These are phyloP conservation scores for Dichotomocladium elegans DNA, from an alignment of 371 early-diverging fungal genomes.

Conservation along the genomic window DNA sequence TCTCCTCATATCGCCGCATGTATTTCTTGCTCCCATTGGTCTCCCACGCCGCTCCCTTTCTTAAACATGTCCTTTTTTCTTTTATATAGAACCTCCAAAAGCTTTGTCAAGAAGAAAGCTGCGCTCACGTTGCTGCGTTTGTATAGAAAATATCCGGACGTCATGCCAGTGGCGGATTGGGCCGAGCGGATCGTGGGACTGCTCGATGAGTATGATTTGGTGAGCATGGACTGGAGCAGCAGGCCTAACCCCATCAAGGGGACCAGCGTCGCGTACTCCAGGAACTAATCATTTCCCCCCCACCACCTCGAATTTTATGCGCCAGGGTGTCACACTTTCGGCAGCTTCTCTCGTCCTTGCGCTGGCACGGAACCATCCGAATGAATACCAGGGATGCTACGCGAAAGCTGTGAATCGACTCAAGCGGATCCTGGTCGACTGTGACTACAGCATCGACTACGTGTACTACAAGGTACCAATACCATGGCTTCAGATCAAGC, in stretches of 20 bases:
- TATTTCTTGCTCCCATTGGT: too few relatives aligned
- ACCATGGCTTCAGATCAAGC: slow-evolving; percentile 97
- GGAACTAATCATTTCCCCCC: too few relatives aligned
- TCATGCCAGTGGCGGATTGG: slow-evolving; percentile 90
- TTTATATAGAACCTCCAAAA: slow-evolving; percentile 69
- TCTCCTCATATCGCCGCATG: slow-evolving; percentile 79
- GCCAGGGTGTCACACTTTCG: slow-evolving; percentile 85
- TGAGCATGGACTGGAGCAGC: too few relatives aligned
- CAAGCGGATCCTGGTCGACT: slow-evolving; percentile 82
- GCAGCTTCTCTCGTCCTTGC: slow-evolving; percentile 83
- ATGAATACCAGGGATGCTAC: slow-evolving; percentile 70
- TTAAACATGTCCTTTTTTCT: background rate
- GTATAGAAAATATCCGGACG: slow-evolving; percentile 86
- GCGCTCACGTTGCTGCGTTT: slow-evolving; percentile 89
- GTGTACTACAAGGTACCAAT: slow-evolving; percentile 95
- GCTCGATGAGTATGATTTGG: slow-evolving; percentile 87
- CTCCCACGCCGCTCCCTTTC: too few relatives aligned
- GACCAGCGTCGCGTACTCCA: too few relatives aligned
- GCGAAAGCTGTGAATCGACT: slow-evolving; percentile 76
- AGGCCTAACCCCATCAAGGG: background rate
- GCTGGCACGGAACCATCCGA: slow-evolving; percentile 85
- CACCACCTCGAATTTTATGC: too few relatives aligned
- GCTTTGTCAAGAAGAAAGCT: slow-evolving; percentile 95
- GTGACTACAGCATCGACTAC: slow-evolving; percentile 82
- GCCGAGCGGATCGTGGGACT: slow-evolving; percentile 74